Conservation (phyloP, 2,329 filamentous ascomycete species). For the Exophiala aquamarina region DNA sequence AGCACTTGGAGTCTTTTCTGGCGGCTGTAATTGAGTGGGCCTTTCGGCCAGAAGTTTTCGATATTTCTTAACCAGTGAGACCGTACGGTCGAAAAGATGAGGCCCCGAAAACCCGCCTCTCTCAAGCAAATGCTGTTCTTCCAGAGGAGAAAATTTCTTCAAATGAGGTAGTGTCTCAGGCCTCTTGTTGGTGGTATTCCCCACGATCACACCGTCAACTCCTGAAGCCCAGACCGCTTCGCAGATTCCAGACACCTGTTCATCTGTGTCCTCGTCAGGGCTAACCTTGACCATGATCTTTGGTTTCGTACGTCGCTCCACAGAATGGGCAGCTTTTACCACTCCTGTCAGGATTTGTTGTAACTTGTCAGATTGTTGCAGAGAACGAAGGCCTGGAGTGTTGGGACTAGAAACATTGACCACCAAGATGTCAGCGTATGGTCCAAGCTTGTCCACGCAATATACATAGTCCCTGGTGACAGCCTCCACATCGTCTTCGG, state of each 20-base stretch:
- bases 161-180: slow-evolving; percentile 68
- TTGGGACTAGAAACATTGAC: slow-evolving; percentile 98
- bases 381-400: slow-evolving; percentile 82
- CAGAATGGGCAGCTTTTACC: slow-evolving; percentile 70
- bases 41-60: slow-evolving; percentile 63
- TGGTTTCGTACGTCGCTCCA: slow-evolving; percentile 70
- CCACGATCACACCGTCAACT: slow-evolving; percentile 93
- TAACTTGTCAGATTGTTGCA: slow-evolving; percentile 82
- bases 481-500: slow-evolving; percentile 79
- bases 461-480: slow-evolving; percentile 81
- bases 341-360: slow-evolving; percentile 79
- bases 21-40: slow-evolving; percentile 8
- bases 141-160: slow-evolving; percentile 62
- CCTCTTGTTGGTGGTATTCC: slow-evolving; percentile 90
- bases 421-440: slow-evolving; percentile 92
- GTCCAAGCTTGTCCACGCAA: slow-evolving; percentile 78
- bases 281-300: slow-evolving; percentile 97
- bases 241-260: slow-evolving; percentile 84
- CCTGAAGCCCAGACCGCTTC: slow-evolving; percentile 79
- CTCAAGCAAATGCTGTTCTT: slow-evolving; percentile 69
- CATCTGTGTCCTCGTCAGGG: slow-evolving; percentile 84
- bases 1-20: slow-evolving; percentile 6
- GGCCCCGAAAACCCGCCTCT: slow-evolving; percentile 90
- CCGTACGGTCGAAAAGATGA: slow-evolving; percentile 77
- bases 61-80: slow-evolving; percentile 77